A percentile compares a stretch with the other conserved stretches of the same genome.
Evolutionary conservation across 257 asterid genomes (phyloP).

Genomic region (Lycium barbarum): DNA sequence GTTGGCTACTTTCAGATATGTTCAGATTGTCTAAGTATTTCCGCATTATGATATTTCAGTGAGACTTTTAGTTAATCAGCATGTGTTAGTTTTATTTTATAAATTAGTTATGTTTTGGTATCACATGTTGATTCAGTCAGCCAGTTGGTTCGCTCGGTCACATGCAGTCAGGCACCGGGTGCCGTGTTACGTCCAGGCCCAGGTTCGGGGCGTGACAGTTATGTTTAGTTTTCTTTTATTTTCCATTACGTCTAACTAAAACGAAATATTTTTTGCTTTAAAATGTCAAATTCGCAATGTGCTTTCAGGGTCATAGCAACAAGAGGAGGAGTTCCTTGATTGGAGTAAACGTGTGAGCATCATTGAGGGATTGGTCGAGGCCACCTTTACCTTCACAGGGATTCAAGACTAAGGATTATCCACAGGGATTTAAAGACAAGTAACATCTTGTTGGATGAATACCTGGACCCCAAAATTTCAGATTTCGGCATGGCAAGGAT

Average conservation of each 20-base stretch:
- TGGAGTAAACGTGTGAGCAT: conserved; percentile 42
- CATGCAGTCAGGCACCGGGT: too few species aligned
- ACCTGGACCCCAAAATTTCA: conserved; percentile 43
- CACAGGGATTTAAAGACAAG: conserved; percentile 47
- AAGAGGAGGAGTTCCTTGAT: conserved; percentile 33
- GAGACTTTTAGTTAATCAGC: too few species aligned
- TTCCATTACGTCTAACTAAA: neutral
- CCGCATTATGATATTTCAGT: too few species aligned
- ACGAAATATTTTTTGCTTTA: neutral
- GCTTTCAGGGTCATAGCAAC: conserved; percentile 10
- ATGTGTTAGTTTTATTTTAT: too few species aligned
- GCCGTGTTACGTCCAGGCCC: too few species aligned
- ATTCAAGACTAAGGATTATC: conserved; percentile 44
- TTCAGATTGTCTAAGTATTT: too few species aligned
- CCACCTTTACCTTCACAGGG: conserved; percentile 51
- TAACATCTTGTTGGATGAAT: conserved; percentile 44
- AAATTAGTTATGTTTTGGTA: too few species aligned
- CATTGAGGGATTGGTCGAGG: conserved; percentile 49
- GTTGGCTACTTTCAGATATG: too few species aligned
- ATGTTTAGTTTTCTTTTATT: neutral
- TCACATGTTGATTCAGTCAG: too few species aligned
- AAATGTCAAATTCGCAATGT: neutral
- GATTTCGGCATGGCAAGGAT: conserved; percentile 56
- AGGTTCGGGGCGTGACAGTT: too few species aligned
- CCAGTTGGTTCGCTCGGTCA: too few species aligned